These are phyloP conservation scores for Aspergillus coremiiformis DNA, from an alignment of 495 filamentous ascomycete genomes.

Conservation along the genomic window DNA sequence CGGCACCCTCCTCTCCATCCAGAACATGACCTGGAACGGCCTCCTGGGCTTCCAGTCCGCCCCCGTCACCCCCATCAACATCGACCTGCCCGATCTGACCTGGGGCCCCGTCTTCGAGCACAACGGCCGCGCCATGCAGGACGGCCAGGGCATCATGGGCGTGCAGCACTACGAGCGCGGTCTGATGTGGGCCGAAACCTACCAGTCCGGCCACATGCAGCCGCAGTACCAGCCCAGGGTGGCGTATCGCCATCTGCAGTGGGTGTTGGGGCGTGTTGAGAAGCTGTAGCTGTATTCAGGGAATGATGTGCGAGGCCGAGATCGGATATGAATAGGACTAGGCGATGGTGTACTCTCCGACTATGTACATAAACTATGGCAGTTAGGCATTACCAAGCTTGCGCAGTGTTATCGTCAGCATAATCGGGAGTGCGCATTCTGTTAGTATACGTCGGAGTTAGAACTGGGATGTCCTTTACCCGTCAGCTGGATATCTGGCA, in stretches of 20 bases:
- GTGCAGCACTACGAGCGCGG: constrained; percentile 61
- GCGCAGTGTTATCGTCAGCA: too few species aligned
- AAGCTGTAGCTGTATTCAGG: background rate
- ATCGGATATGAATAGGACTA: too few species aligned
- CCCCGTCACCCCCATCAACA: constrained; percentile 33
- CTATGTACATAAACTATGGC: too few species aligned
- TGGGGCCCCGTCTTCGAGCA: constrained; percentile 18
- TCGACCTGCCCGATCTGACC: constrained; percentile 28
- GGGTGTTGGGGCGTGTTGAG: constrained; percentile 48
- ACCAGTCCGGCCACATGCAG: constrained; percentile 57
- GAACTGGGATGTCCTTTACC: too few species aligned
- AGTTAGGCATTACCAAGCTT: too few species aligned
- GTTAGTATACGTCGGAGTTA: too few species aligned
- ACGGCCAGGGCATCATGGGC: constrained; percentile 52
- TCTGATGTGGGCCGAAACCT: constrained; percentile 58
- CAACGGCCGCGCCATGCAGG: constrained; percentile 24
- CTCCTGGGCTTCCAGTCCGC: constrained; percentile 50
- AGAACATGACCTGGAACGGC: constrained; percentile 67
- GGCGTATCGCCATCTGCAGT: constrained; percentile 64
- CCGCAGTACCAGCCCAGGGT: constrained; percentile 59
- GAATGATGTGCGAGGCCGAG: too few species aligned
- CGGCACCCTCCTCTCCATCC: constrained; percentile 54
- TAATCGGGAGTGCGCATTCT: too few species aligned
- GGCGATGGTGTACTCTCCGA: too few species aligned
- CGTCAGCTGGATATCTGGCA: too few species aligned